Evolutionary conservation across 768 basidiomycete genomes (phyloP), one percentile per base, ranked within the genome.

Genomic region (Lactarius hatsudake): DNA sequence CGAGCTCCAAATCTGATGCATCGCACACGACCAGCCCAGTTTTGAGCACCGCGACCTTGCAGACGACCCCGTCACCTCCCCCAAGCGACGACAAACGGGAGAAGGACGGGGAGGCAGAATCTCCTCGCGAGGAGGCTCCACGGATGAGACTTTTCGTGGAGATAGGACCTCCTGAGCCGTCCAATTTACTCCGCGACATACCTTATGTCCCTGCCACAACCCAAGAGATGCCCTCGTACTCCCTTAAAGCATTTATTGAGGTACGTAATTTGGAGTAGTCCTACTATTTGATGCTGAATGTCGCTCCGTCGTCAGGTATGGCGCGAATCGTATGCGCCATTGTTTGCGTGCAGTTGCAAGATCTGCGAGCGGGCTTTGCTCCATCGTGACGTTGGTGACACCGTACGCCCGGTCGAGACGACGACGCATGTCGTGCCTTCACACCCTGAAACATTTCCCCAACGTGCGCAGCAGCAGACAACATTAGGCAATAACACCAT

Each of bases 21-120:
- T 87, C 86, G 5, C 86, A 87, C 26, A 79, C 75, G 67, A 90
- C 90, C 23, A 90, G 89, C 69, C 90, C 90, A 0, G 89, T 90
- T 4, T 73, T 91, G 32, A 90, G 88, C 15, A 88, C 88, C 1
- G 84, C 87, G 9, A 92, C 90, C 8, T 73, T 91, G 36, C 87
- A 87, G 68, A 92, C 90, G n/a, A 91, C 90, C 8, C 90, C 90
- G 0, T 89, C 87, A 2, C 90, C 90, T 0, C 87, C 89, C 0
- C 89, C 89, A 8, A 77, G 73, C 23, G 73, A 75, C 51, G 75
- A 76, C 63, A 78, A 78, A 66, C 76, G 76, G 15, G 75, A 77
- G 55, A 81, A 79, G 62, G 76, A 77, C 3, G 76, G 77, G 10
- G 77, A 76, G 5, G 69, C 66, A 8, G 66, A 69, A 20, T 73